phyloP scores from a whole-genome alignment of 2,329 filamentous ascomycete genomes.

The Penicillium sp. region DNA sequence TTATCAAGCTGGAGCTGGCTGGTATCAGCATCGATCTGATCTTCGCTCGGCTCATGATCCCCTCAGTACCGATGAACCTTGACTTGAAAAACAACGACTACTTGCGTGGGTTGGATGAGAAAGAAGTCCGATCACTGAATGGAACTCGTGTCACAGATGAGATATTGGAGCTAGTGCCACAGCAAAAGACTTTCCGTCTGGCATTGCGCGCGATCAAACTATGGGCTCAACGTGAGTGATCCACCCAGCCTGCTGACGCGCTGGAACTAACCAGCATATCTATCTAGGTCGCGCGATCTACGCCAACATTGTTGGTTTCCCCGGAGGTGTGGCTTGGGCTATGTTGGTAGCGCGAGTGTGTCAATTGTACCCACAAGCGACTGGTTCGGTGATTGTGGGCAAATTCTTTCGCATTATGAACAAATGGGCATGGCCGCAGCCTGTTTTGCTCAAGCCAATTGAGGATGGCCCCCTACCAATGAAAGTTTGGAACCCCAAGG shows the following conservation, averaged over 20 bases:
- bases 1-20: constrained; percentile 92
- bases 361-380: constrained; percentile 91
- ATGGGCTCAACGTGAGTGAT: constrained; percentile 73
- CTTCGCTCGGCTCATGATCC: constrained; percentile 72
- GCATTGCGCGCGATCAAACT: constrained; percentile 91
- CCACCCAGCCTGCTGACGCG: neutral
- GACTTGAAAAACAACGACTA: constrained; percentile 80
- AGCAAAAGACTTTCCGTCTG: constrained; percentile 83
- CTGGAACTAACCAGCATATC: neutral
- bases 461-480: constrained; percentile 79
- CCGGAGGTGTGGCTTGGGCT: constrained; percentile 95
- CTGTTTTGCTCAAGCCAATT: constrained; percentile 85
- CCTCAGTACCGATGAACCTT: constrained; percentile 70
- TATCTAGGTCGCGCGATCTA: constrained; percentile 75
- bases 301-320: constrained; percentile 93
- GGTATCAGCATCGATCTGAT: constrained; percentile 95
- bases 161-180: constrained; percentile 83
- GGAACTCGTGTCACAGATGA: constrained; percentile 93
- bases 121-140: constrained; percentile 85
- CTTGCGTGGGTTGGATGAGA: constrained; percentile 81
- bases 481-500: constrained; percentile 91
- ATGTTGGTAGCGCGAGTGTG: constrained; percentile 96
- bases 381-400: constrained; percentile 80
- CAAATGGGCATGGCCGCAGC: constrained; percentile 90
- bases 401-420: constrained; percentile 95